Percentiles rank a stretch among this genome's conserved stretches.
Evolutionary conservation across 2,329 filamentous ascomycete genomes (phyloP).

Genomic region (Sporothrix dimorphospora): DNA sequence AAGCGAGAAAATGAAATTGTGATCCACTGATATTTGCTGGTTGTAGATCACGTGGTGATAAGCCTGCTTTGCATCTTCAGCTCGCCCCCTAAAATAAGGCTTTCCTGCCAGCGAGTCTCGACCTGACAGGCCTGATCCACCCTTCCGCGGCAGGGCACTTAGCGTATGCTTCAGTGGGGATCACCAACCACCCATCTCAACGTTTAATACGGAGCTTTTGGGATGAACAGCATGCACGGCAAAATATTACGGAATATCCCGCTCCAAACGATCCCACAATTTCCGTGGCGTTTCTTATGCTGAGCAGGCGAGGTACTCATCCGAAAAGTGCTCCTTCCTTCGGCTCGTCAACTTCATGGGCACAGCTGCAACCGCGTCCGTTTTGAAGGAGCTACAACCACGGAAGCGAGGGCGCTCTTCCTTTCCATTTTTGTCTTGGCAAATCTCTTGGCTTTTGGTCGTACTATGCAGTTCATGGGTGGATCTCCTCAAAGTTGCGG

Average conservation of each 20-base stretch:
- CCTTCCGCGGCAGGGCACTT: neutral
- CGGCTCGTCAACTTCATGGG: neutral
- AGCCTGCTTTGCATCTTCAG: neutral
- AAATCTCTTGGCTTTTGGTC: neutral
- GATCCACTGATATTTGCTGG: neutral
- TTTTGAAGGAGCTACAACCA: neutral
- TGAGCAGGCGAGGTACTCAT: neutral
- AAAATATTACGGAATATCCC: neutral
- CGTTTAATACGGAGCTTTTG: neutral
- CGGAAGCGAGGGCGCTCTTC: neutral
- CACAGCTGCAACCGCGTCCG: neutral
- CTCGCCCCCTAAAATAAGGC: neutral
- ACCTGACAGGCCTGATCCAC: neutral
- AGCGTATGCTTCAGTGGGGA: neutral
- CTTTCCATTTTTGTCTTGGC: neutral
- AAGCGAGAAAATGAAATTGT: neutral
- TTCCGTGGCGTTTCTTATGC: too few relatives aligned
- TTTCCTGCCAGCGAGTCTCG: neutral
- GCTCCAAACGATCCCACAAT: neutral
- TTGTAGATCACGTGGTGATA: neutral
- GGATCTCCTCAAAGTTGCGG: neutral
- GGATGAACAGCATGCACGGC: neutral
- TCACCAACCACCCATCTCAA: neutral
- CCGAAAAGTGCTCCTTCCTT: neutral
- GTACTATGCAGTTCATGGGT: slow-evolving; percentile 1